Base-by-base conservation (phyloP, 2,329 filamentous ascomycete species). In the Fusarium coicis region DNA sequence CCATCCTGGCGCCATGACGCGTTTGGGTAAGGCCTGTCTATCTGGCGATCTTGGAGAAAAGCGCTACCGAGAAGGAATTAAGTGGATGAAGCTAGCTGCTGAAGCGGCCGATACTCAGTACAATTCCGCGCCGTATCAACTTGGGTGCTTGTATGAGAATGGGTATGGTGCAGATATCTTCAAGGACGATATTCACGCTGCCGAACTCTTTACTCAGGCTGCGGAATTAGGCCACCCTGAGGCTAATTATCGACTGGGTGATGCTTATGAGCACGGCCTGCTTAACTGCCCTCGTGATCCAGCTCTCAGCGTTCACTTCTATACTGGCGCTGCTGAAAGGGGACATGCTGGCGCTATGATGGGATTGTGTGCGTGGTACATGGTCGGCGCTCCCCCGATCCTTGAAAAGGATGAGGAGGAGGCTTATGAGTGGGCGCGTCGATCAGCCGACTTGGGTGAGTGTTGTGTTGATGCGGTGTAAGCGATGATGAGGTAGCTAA, bases 281-380 rank as follows among this genome's bases (percentile, higher is more conserved):
- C 87, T 98, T 63, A 91, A 89, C 74, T 99, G 96, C 79, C 96
- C 96, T 2, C 91, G 92, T 58, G 96, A 99, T 80, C 94, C 96
- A 4, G 94, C 95, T 4, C 86, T 99, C 59, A 98, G 95, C 73
- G 95, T 99, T 15, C 96, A 99, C 81, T 99, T 98, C 80, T 99
- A 99, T 84, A 99, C 96, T 3, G 92, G 92, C 32, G 96, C 96
- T 18, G 96, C 96, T 5, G 93, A 97, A 78, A 87, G 89, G 50
- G 94, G 94, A 2, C 93, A 98, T 78, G 87, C 95, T 0, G 89
- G 91, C 53, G 96, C 95, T 53, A 98, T 98, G 95, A 97, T 99
- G 95, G 96, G 96, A 9, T 87, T 99, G 14, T 99, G 96, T 83
- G 96, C 96, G 16, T 99, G 96, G 96, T 99, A 98, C 82, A 93